Conservation (phyloP, 192 early-diverging fungal genomes). For the Podila epigama region DNA sequence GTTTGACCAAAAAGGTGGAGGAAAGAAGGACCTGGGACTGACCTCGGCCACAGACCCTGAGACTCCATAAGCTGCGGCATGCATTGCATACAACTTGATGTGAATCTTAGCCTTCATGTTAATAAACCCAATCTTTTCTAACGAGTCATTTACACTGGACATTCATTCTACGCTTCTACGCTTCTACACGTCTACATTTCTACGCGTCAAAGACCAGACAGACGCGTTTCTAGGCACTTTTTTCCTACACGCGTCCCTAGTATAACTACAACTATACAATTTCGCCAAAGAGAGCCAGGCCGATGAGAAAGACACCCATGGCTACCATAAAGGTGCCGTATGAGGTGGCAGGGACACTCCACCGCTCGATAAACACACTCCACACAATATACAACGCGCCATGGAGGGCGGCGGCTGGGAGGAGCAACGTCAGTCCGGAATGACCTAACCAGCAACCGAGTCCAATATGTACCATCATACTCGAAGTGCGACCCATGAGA, state of each 20-base stretch:
- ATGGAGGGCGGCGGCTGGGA: slow-evolving; percentile 37
- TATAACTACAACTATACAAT: too few species aligned
- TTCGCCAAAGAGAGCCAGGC: slow-evolving; percentile 47
- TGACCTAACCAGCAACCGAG: slow-evolving; percentile 44
- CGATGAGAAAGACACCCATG: slow-evolving; percentile 44
- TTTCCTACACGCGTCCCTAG: too few species aligned
- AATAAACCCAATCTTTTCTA: too few species aligned
- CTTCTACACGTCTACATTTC: too few species aligned
- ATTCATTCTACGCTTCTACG: too few species aligned
- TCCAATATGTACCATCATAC: slow-evolving; percentile 53
- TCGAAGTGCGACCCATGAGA: slow-evolving; percentile 51
- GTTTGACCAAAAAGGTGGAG: slow-evolving; percentile 34
- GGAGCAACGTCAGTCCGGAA: slow-evolving; percentile 16
- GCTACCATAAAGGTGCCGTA: slow-evolving; percentile 46
- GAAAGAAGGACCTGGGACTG: slow-evolving; percentile 36
- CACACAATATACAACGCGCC: slow-evolving; percentile 40
- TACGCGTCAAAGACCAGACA: too few species aligned
- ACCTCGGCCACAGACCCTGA: slow-evolving; percentile 5
- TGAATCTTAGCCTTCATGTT: too few species aligned
- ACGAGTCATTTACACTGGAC: too few species aligned
- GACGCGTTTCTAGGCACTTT: too few species aligned
- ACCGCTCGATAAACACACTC: slow-evolving; percentile 39
- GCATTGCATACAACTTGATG: too few species aligned
- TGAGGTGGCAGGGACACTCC: slow-evolving; percentile 46
- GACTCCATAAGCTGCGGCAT: too few species aligned